phyloP scores from a whole-genome alignment of 75 land plant genomes.

The Cryptomeria japonica region DNA sequence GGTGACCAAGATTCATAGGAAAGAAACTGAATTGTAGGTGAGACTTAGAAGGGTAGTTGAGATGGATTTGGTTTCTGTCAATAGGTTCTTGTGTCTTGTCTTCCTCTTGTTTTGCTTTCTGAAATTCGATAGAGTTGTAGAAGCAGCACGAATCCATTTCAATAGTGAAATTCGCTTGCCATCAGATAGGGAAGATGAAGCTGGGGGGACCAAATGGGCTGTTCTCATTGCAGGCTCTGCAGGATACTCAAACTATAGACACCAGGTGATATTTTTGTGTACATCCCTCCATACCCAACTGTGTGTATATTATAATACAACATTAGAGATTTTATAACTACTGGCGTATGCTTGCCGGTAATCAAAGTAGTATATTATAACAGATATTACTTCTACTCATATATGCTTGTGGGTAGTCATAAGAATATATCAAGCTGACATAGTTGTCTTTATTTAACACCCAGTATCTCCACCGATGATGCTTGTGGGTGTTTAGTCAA shows the following conservation, averaged over 20 bases:
- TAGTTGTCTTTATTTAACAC: no score
- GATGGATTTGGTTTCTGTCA: neutral
- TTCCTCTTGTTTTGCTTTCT: slow-evolving; percentile 1
- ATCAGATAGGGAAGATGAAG: neutral
- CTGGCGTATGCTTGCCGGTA: no score
- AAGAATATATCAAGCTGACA: neutral
- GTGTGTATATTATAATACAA: neutral
- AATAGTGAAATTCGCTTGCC: neutral
- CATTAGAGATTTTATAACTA: neutral
- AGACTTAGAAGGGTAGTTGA: slow-evolving; percentile 5
- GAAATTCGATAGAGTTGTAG: neutral
- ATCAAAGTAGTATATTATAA: no score
- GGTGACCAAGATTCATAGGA: neutral
- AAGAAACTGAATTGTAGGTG: slow-evolving; percentile 4
- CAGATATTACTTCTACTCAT: no score
- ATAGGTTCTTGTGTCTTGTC: neutral
- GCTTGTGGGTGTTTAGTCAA: neutral
- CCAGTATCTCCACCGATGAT: neutral
- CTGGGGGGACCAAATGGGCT: slow-evolving; percentile 28
- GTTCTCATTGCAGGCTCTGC: slow-evolving; percentile 35
- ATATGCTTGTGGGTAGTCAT: neutral
- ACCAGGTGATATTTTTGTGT: slow-evolving; percentile 21
- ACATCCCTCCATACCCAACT: neutral
- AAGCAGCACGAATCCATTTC: slow-evolving; percentile 2
- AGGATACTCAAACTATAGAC: slow-evolving; percentile 31